Base-by-base conservation (phyloP, 1,284 basidiomycete species). In the Schizopora paradoxa region DNA sequence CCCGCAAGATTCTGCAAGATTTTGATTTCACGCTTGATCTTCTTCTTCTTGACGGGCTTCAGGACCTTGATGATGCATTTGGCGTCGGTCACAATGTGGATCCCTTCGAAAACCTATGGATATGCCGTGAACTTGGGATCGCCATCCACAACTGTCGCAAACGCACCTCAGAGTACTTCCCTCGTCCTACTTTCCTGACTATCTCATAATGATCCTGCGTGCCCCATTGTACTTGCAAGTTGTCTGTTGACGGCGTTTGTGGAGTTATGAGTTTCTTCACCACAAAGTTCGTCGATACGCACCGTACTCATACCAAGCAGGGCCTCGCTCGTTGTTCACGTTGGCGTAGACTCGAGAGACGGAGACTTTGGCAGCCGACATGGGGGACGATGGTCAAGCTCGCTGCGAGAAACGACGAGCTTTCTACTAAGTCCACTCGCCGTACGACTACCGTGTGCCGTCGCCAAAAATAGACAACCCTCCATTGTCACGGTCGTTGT, bases 11-110 rank as follows among this genome's bases (percentile, higher is more conserved):
- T 92, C 53, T 87, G 84, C 34, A 94, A 69, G 51, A 93, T 89
- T 73, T 93, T 93, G 68, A 93, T 88, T 68, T 94, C 91, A 39
- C 91, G 77, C 71, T 91, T 91, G 65, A 94, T 89, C 75, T 93
- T 94, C 73, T 88, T 91, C 66, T 86, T 84, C 61, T 90, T 88
- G 46, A 94, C 87, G 6, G 91, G 91, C 63, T 94, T 94, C 51
- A 94, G 73, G 13, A 93, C 89, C 65, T 93, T 93, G 71, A 93
- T 82, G 59, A 93, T 79, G 65, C 86, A 90, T 55, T 78, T 81
- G 48, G 88, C 82, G 54, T 79, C 79, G 56, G 82, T 85, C 40
- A 81, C 79, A 53, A 87, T 79, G 65, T 92, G 87, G 55, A 91
- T 70, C 26, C 86, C 89, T 61, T 88, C 83, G 62, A 94, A 93